A percentile compares a stretch with the other conserved stretches of the same genome.
Conservation (phyloP, 345 rosid genomes). For the Eucalyptus erythrocorys region DNA sequence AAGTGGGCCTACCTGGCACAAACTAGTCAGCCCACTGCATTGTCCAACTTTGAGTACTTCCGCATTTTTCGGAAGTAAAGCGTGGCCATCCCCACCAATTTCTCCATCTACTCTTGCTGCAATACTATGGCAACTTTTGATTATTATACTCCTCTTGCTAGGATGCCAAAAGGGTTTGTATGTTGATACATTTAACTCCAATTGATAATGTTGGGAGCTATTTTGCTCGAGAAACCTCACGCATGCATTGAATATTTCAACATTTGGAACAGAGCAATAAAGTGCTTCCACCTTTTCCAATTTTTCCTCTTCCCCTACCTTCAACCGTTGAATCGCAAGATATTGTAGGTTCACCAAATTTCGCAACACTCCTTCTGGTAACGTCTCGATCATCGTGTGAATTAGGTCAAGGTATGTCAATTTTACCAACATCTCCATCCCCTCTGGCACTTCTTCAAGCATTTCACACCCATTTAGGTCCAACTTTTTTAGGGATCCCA, state of each 20-base stretch:
- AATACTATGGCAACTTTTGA: background rate
- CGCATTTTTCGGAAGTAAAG: background rate
- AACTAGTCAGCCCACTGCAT: background rate
- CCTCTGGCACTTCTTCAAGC: background rate
- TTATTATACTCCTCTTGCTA: rapidly evolving
- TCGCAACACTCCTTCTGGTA: background rate
- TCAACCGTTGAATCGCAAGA: rapidly evolving
- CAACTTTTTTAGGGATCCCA: background rate
- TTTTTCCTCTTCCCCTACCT: background rate
- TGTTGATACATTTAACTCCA: background rate
- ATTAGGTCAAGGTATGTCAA: background rate
- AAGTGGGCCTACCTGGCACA: background rate
- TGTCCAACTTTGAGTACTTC: rapidly evolving
- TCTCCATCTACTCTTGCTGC: background rate
- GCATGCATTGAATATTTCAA: background rate
- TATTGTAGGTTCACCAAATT: background rate
- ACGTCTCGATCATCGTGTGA: rapidly evolving
- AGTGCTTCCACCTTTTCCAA: background rate
- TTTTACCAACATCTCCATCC: slow-evolving; percentile 1
- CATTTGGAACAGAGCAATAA: background rate
- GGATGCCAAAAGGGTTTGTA: rapidly evolving
- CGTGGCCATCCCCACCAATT: background rate
- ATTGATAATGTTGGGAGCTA: rapidly evolving
- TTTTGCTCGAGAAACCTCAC: background rate
- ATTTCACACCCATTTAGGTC: background rate